Base-by-base conservation (phyloP, 352 stramenopile genomes). In the Salisapilia sapeloensis region DNA sequence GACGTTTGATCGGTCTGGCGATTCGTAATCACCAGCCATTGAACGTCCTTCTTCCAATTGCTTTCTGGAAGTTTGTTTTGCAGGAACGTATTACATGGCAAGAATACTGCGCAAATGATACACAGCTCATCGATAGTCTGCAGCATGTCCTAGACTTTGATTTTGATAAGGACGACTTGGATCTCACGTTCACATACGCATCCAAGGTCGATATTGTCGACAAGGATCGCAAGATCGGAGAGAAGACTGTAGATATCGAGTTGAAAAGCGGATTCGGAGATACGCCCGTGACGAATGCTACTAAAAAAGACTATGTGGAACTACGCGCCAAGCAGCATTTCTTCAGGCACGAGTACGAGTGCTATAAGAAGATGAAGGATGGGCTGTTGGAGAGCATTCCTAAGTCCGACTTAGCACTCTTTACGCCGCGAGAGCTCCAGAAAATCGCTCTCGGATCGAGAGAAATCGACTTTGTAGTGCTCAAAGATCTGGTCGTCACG, bases 1-100 rank as follows among this genome's bases (percentile, higher is more conserved):
- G 71, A 2, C 59, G 71, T 4, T 38, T 86, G 29, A 42, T 83
- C 14, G 66, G 71, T 0, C 42, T 86, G 18, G 60, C 64, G 9
- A 72, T 86, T 43, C 66, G 71, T 21, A 65, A 83, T 22, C 61
- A 82, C 29, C 63, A 81, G 18, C 59, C 64, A 12, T 44, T 86
- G 18, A 49, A 58, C 34, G 53, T 55, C 3, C 50, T 61, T 23
- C 77, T 83, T 39, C 55, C 64, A 4, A 22, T 77, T 3, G 60
- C 56, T 3, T 70, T 83, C 24, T 86, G 71, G 71, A 71, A 78
- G 27, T 76, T 81, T 24, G 56, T 83, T 40, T 24, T 55, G 13
- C 29, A 48, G 28, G 50, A 79, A 15, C 39, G 42, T 0, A 38
- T 80, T 29, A 40, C 46, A 6, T 83, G 66, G 66, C 42, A 76